Percentiles rank a stretch among this genome's conserved stretches.
Conservation (phyloP, 371 early-diverging fungal genomes). For the Mucor irregularis region DNA sequence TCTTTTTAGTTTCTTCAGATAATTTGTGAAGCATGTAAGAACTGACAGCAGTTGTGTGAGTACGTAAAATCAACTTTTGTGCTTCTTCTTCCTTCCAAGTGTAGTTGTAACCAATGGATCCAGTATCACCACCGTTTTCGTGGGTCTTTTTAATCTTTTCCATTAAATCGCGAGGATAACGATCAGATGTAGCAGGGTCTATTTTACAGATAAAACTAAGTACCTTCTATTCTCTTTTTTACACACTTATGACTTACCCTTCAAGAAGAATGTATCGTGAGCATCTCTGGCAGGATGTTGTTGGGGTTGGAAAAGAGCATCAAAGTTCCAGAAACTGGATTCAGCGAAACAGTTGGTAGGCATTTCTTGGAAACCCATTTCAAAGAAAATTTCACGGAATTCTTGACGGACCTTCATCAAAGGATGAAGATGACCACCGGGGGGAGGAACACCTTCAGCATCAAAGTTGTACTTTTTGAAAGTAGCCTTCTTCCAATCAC, state of each 20-base stretch:
- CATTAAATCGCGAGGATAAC: constrained; percentile 88
- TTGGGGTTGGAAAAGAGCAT: constrained; percentile 99
- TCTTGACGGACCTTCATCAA: constrained; percentile 99
- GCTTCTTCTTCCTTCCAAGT: constrained; percentile 96
- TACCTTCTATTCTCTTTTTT: background rate
- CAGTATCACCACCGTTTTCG: constrained; percentile 92
- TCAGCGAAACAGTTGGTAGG: constrained; percentile 98
- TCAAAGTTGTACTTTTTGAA: constrained; percentile 99
- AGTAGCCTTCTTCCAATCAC: constrained; percentile 86
- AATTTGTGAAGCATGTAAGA: constrained; percentile 94
- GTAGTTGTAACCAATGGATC: constrained; percentile 95
- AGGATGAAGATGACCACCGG: constrained; percentile 97
- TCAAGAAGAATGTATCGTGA: constrained; percentile 99
- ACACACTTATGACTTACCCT: constrained; percentile 30
- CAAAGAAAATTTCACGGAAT: constrained; percentile 99
- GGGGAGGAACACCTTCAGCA: constrained; percentile 83
- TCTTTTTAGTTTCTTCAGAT: constrained; percentile 75
- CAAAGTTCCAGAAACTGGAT: constrained; percentile 99
- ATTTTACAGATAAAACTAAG: background rate
- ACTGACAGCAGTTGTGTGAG: constrained; percentile 99
- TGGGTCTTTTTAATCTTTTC: constrained; percentile 94
- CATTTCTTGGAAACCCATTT: constrained; percentile 99
- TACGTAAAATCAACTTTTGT: constrained; percentile 94
- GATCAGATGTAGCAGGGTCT: constrained; percentile 81
- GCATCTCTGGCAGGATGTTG: constrained; percentile 99